phyloP scores from a whole-genome alignment of 1,284 basidiomycete species.

The Tilletiopsis washingtonensis region DNA sequence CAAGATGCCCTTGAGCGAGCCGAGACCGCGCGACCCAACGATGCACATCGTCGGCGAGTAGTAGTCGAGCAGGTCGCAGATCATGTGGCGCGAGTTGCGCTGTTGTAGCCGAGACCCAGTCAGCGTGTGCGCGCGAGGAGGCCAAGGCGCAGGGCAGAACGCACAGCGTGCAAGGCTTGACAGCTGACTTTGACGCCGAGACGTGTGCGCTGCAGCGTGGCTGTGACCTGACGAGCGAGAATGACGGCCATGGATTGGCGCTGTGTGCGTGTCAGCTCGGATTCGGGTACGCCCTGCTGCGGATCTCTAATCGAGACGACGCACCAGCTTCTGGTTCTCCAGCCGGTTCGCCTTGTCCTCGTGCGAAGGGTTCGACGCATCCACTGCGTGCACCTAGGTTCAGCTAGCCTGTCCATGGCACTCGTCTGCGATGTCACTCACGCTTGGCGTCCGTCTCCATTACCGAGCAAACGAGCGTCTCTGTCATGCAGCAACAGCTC shows the following conservation, averaged over 20 bases:
- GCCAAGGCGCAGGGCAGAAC: no score
- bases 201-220: slow-evolving; percentile 78
- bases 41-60: slow-evolving; percentile 86
- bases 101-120: no score
- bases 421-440: slow-evolving; percentile 47
- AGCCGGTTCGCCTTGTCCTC: slow-evolving; percentile 67
- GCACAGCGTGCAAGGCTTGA: slow-evolving; percentile 82
- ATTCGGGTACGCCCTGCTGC: background rate
- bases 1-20: slow-evolving; percentile 83
- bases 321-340: slow-evolving; percentile 77
- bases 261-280: slow-evolving; percentile 48
- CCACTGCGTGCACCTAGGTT: slow-evolving; percentile 54
- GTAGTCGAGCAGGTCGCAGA: slow-evolving; percentile 79
- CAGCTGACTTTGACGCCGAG: slow-evolving; percentile 79
- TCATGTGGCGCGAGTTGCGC: slow-evolving; percentile 75
- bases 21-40: slow-evolving; percentile 83
- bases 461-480: slow-evolving; percentile 60
- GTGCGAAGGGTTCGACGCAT: slow-evolving; percentile 56
- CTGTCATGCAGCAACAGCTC: slow-evolving; percentile 4
- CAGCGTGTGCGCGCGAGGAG: no score
- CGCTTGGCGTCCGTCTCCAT: slow-evolving; percentile 87
- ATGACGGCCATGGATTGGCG: slow-evolving; percentile 81
- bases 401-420: background rate
- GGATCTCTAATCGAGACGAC: slow-evolving; percentile 13
- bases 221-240: slow-evolving; percentile 72